Evolutionary conservation across 163 green algal genomes (phyloP), one percentile per base, ranked within the genome.

Genomic region (Coccomyxa subellipsoidea): DNA sequence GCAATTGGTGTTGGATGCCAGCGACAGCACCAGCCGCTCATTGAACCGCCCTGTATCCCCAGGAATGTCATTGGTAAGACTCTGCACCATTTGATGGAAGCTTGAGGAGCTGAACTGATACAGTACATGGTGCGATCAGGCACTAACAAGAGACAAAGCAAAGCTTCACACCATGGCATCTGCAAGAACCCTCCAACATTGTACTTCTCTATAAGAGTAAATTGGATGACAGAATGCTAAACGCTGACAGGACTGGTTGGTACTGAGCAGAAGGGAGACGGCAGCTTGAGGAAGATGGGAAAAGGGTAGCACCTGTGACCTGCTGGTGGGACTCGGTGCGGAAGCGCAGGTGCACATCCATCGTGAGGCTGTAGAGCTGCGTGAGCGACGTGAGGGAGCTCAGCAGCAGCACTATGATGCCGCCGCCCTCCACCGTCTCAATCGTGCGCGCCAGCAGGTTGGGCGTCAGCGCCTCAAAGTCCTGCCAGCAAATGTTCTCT

Each of bases 391-490:
- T 82, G 69, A 93, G 78, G 77, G 85, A 95, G 78, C 84, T 94
- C 21, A 99, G 90, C 76, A 99, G 91, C 85, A 99, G 77, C 23
- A 99, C 91, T 34, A 99, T 89, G 39, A 98, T 89, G 69, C 96
- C 96, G 38, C 96, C 96, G 69, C 96, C 96, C 88, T 98, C 96
- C 70, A 99, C 96, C 4, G 96, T 99, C 93, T 99, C 96, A 2
- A 99, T 93, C 0, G 96, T 98, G 72, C 95, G 91, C 0, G 96
- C 96, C 83, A 99, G 88, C 77, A 99, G 89, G 87, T 99, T 99
- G 78, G 96, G 96, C 0, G 95, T 99, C 35, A 99, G 82, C 6
- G 95, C 95, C 90, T 99, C 96, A 92, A 99, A 99, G 86, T 99
- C 96, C 94, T 98, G 91, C 31, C 7, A 23, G 54, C 38, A 54